Base-by-base conservation (phyloP, 2,329 filamentous ascomycete genomes). In the Fusarium miscanthi region DNA sequence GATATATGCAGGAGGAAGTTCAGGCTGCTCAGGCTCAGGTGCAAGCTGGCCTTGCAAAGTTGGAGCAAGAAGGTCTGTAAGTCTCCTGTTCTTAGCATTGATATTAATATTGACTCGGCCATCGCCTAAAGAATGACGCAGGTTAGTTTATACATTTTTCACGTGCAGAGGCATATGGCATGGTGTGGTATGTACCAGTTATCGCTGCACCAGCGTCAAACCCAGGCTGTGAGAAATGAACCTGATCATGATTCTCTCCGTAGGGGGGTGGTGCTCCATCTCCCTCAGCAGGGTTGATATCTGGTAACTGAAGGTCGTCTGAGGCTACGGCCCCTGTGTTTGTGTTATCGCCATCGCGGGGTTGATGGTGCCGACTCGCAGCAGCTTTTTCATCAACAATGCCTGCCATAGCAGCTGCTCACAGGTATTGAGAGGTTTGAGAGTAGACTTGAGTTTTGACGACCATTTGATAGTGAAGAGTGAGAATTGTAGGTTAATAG, bases 101-200 rank as follows among this genome's bases (percentile, higher is more conserved):
- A 96, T 93, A 70, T 90, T 91, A 83, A 96, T 94, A 77, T 94
- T 90, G 75, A 96, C 87, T 77, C 94, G 89, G 30, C 93, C 93
- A 82, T 95, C 92, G 67, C 89, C 92, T 90, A 48, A 19, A 31
- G n/a, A 27, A 63, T 63, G 58, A 73, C 31, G 61, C 30, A 35
- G 48, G 43, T 76, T 68, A 78, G 75, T 56, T 59, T 59, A 37
- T 53, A 42, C 8, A 23, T 7, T 19, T 38, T 19, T 42, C 38
- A 59, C 7, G 21, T 27, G 21, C 16, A 21, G 38, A 33, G 5
- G 37, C 27, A 45, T 11, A 25, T 58, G 75, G 46, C 19, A 25
- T 58, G 75, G 46, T 23, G 10, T 33, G 46, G 37, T 70, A 89
- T 88, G 41, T 71, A 89, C 88, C 83, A 52, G 87, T 90, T 31